Base-by-base conservation (phyloP, 805 yeast species). In the Candida mattraensis region DNA sequence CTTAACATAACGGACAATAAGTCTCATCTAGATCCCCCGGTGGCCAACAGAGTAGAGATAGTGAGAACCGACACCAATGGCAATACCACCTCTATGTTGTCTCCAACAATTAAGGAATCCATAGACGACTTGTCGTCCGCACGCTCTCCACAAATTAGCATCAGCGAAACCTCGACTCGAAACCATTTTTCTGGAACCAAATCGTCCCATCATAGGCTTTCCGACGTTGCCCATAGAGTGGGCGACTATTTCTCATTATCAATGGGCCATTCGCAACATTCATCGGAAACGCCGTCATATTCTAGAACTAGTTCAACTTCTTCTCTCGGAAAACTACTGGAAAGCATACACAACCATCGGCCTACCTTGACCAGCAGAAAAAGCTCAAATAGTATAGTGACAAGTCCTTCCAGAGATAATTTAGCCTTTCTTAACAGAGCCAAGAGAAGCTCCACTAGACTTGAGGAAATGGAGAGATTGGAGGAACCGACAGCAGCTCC, bases 171-270 rank as follows among this genome's bases (percentile, higher is more conserved):
- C n/a, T n/a, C n/a, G n/a, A n/a, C n/a, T n/a, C n/a, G n/a, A n/a
- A n/a, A n/a, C n/a, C n/a, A n/a, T n/a, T n/a, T n/a, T n/a, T n/a
- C n/a, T n/a, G n/a, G n/a, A n/a, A n/a, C n/a, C n/a, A n/a, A n/a
- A n/a, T n/a, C 41, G 2, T 55, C 62, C 1, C 57, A 54, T 16
- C 40, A 42, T 20, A 45, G 48, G 13, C 18, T 58, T 15, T 30
- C 61, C 5, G 62, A 57, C 5, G 40, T 56, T 5, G 59, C 57
- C 5, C 56, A 53, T 30, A 56, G 52, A 37, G 48, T 57, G 16
- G 45, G 61, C 4, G 62, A 57, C 8, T 47, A 44, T 13, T 30
- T 58, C 9, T 39, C 54, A 10, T 25, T 40, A 3, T 42, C 55
- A 7, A 41, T 39, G 25, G 40, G 47, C 3, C 39, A 33, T 15